These are phyloP conservation scores for Fusarium pseudocircinatum DNA, from an alignment of 2,329 filamentous ascomycete species.

Conservation along the genomic window DNA sequence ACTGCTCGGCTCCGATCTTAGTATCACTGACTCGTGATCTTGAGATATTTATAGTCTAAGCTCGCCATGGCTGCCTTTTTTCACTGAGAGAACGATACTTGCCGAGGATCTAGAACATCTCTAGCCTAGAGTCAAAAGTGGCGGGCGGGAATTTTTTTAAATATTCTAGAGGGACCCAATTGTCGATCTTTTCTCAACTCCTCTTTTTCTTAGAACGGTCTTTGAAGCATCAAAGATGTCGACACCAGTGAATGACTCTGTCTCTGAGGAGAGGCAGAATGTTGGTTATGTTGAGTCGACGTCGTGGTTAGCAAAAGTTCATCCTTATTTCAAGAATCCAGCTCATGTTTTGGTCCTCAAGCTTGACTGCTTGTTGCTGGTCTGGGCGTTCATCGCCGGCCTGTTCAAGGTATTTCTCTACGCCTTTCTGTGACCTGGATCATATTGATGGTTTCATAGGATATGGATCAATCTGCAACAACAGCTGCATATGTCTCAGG, in stretches of 20 bases:
- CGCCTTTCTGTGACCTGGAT: accelerated
- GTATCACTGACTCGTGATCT: not conserved
- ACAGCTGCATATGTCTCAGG: constrained; percentile 36
- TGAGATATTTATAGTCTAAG: not conserved
- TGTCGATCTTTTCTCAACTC: constrained; percentile 9
- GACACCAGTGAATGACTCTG: not conserved
- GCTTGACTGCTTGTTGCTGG: constrained; percentile 41
- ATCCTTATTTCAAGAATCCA: constrained; percentile 45
- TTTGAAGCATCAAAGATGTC: constrained; percentile 5
- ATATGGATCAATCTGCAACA: constrained; percentile 38
- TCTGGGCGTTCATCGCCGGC: constrained; percentile 40
- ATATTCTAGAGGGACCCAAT: not conserved
- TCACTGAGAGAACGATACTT: not conserved
- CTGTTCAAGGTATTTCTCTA: constrained; percentile 2
- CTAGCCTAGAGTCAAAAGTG: not conserved
- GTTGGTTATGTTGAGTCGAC: constrained; percentile 6
- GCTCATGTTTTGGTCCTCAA: constrained; percentile 44
- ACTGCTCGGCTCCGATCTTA: not conserved
- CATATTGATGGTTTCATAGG: constrained; percentile 4
- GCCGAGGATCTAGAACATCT: not conserved
- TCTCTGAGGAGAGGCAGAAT: not conserved
- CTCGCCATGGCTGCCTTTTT: not conserved
- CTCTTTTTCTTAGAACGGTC: not conserved
- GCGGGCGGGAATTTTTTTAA: not conserved
- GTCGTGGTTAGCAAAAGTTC: constrained; percentile 45